Evolutionary conservation across 805 yeast genomes (phyloP), one percentile per base, ranked within the genome.

Genomic region (Candida railenensis): DNA sequence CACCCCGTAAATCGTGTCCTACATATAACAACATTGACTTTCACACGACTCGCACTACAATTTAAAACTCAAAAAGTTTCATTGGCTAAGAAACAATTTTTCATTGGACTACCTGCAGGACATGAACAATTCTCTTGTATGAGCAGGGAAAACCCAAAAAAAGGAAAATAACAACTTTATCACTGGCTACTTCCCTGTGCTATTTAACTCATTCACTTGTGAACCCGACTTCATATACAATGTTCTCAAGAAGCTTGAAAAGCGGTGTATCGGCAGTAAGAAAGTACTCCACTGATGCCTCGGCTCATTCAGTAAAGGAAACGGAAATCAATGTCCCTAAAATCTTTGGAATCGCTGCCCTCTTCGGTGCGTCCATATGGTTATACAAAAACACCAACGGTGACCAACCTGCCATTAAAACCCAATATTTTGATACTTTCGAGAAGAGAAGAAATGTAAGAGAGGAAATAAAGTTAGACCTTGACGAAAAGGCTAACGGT

Each of bases 321-420:
- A 46, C 59, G 34, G 76, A 72, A 54, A 65, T 72, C 53, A 70
- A 66, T 51, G 56, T 70, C 42, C 58, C 73, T 43, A 71, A 69
- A 49, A 69, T 72, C 39, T 66, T 71, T 50, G 74, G 74, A 38
- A 53, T 70, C 32, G 76, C 76, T 34, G 66, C 69, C 22, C 53
- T 66, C 44, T 70, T 66, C 15, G 77, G 74, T 9, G 67, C 62
- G 21, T 54, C 57, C 32, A 42, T 58, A 18, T 62, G 66, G 37
- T 66, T 66, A 36, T 66, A 66, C 56, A 63, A 59, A 50, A 64
- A 65, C 54, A 56, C 62, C 37, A 53, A 50, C 28, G 62, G 65
- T 32, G 65, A 63, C 48, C 66, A 61, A 44, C 76, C 76, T 16
- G 59, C 70, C 38, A 56, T 71, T 16, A 55, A 64, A 51, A 69